These are phyloP conservation scores for Mycena amicta DNA, from an alignment of 768 basidiomycete genomes.

Conservation along the genomic window DNA sequence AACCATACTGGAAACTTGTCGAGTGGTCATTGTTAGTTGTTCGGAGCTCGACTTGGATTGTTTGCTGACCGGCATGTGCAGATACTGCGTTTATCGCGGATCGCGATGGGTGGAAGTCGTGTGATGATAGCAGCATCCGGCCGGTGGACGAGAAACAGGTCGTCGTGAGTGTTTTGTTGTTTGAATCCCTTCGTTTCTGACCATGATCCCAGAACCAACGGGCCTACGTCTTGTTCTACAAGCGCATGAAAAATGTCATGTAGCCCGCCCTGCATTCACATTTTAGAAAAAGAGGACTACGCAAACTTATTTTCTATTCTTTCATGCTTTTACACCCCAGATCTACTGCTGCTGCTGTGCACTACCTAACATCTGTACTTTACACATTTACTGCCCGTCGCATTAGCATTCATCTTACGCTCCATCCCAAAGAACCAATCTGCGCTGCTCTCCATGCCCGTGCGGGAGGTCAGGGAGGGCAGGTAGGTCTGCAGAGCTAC, in stretches of 20 bases:
- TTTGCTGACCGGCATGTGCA: conserved; percentile 32
- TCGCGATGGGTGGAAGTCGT: conserved; percentile 87
- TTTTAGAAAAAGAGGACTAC: not conserved
- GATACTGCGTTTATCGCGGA: conserved; percentile 94
- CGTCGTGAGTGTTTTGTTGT: conserved; percentile 57
- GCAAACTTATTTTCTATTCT: not conserved
- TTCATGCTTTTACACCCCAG: not conserved
- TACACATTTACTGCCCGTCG: not conserved
- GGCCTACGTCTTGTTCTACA: conserved; percentile 86
- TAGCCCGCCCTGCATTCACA: conserved; percentile 10
- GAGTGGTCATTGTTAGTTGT: conserved; percentile 89
- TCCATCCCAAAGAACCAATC: too few relatives aligned
- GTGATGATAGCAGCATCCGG: conserved; percentile 89
- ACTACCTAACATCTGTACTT: not conserved
- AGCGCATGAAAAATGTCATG: conserved; percentile 46
- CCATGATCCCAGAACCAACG: conserved; percentile 42
- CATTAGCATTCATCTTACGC: not conserved
- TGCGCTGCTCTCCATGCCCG: too few relatives aligned
- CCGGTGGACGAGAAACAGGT: conserved; percentile 77
- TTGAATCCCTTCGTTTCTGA: not conserved
- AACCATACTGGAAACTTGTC: conserved; percentile 95
- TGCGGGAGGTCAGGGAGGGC: too few relatives aligned
- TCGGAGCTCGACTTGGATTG: not conserved
- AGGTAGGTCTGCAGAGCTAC: too few relatives aligned
- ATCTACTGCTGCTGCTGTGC: not conserved